Evolutionary conservation across 2,329 filamentous ascomycete genomes (phyloP).

Genomic region (Fusarium mundagurra): DNA sequence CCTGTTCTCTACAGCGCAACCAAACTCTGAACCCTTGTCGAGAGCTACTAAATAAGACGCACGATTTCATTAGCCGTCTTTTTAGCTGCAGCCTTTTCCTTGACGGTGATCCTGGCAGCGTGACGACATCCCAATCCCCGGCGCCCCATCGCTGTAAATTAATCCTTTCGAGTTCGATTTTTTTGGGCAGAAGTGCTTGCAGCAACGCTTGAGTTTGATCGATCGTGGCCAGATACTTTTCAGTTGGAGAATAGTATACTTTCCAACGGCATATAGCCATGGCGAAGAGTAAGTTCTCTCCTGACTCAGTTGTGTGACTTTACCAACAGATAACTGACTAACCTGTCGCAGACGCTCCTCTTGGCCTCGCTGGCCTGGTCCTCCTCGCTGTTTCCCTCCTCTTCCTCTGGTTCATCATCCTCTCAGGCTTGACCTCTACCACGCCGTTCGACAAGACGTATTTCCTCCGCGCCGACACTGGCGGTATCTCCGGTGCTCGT

Average conservation of each 20-base stretch:
- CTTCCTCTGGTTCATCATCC: constrained; percentile 68
- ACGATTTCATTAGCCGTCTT: constrained; percentile 23
- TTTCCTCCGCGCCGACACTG: constrained; percentile 84
- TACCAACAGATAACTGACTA: constrained; percentile 4
- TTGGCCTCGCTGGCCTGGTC: constrained; percentile 57
- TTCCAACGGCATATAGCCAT: constrained; percentile 13
- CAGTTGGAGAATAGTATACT: background rate
- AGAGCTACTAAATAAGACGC: constrained; percentile 7
- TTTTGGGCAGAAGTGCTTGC: constrained; percentile 2
- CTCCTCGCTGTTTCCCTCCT: constrained; percentile 63
- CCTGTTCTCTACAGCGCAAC: background rate
- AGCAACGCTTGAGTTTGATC: background rate
- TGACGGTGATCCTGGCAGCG: constrained; percentile 24
- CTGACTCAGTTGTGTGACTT: background rate
- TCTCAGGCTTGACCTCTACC: constrained; percentile 61
- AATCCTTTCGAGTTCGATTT: constrained; percentile 5
- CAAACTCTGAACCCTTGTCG: background rate
- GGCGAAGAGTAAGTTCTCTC: constrained; percentile 37
- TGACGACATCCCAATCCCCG: constrained; percentile 32
- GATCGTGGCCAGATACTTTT: background rate
- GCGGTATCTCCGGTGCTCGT: constrained; percentile 74
- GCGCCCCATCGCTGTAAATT: constrained; percentile 8
- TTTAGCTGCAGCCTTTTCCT: constrained; percentile 24
- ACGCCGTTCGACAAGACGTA: constrained; percentile 77
- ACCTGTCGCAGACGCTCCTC: constrained; percentile 49